Conservation (phyloP, 2,329 filamentous ascomycete species). For the Aspergillus brunneoviolaceus region DNA sequence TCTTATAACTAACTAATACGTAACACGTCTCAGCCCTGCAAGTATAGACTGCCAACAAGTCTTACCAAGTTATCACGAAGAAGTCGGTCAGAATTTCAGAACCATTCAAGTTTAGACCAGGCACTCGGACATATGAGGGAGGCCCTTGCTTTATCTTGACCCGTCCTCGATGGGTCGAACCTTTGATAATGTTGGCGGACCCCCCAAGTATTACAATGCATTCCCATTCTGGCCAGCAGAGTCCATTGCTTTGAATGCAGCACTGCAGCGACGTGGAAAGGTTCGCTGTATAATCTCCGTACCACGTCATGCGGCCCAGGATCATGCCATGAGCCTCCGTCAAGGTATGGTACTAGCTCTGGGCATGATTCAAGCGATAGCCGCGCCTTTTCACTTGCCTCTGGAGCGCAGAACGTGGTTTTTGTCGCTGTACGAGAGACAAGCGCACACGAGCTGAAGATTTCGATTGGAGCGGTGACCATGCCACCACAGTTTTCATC, state of each 20-base stretch:
- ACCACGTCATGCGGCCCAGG: neutral
- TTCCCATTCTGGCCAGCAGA: neutral
- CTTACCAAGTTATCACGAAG: neutral
- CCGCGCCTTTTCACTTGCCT: neutral
- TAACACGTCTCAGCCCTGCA: neutral
- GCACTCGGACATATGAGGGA: neutral
- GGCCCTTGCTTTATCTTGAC: neutral
- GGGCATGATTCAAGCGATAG: neutral
- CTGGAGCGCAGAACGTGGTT: neutral
- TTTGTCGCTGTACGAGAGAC: neutral
- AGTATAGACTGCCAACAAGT: neutral
- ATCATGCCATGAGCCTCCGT: neutral
- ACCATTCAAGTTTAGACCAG: neutral
- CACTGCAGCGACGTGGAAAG: neutral
- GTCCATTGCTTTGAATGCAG: neutral
- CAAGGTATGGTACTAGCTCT: neutral
- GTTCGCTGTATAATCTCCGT: neutral
- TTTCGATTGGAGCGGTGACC: neutral
- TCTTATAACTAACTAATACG: neutral
- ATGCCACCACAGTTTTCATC: neutral
- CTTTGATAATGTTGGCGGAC: neutral
- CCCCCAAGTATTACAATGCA: neutral
- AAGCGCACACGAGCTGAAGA: neutral
- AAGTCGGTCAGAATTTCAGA: neutral
- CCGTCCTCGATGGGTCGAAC: neutral